Conservation (phyloP, 2,329 filamentous ascomycete species). For the Paradendryphiella salina region DNA sequence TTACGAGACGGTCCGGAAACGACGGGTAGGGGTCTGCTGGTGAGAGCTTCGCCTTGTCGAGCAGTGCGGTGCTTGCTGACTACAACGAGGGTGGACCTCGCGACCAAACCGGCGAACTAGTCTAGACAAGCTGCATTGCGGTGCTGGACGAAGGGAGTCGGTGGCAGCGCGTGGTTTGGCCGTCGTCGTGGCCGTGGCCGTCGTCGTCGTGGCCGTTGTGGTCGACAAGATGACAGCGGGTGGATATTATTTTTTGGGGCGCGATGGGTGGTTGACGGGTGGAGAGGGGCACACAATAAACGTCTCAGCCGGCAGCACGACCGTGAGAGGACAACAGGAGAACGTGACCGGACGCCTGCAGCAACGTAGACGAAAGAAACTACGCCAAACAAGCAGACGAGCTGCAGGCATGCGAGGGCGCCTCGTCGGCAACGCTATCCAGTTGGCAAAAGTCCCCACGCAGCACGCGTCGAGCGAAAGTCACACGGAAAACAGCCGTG, state of each 20-base stretch:
- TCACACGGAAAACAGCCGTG: slow-evolving; percentile 19
- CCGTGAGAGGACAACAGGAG: neutral
- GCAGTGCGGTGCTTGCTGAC: slow-evolving; percentile 16
- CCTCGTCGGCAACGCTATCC: slow-evolving; percentile 12
- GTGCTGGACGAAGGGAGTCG: slow-evolving; percentile 19
- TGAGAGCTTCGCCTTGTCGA: slow-evolving; percentile 11
- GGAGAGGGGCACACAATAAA: slow-evolving; percentile 19
- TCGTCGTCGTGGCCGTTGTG: slow-evolving; percentile 1
- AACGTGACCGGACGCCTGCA: neutral
- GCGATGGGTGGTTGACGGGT: slow-evolving; percentile 9
- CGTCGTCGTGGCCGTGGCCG: neutral
- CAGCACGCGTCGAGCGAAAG: slow-evolving; percentile 16
- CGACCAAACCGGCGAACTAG: slow-evolving; percentile 13
- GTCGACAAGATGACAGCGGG: neutral
- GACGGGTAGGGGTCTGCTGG: slow-evolving; percentile 2
- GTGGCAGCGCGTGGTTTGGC: neutral
- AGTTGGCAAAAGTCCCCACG: slow-evolving; percentile 19
- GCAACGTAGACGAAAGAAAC: neutral
- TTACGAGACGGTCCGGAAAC: slow-evolving; percentile 5
- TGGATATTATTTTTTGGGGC: slow-evolving; percentile 16
- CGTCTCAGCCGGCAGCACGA: slow-evolving; percentile 16
- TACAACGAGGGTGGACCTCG: slow-evolving; percentile 11
- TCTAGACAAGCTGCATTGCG: slow-evolving; percentile 35
- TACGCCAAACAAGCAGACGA: neutral
- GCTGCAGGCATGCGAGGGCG: slow-evolving; percentile 9